These are phyloP conservation scores for Sugiyamaella sp. DNA, from an alignment of 1,139 yeast genomes.

Conservation along the genomic window DNA sequence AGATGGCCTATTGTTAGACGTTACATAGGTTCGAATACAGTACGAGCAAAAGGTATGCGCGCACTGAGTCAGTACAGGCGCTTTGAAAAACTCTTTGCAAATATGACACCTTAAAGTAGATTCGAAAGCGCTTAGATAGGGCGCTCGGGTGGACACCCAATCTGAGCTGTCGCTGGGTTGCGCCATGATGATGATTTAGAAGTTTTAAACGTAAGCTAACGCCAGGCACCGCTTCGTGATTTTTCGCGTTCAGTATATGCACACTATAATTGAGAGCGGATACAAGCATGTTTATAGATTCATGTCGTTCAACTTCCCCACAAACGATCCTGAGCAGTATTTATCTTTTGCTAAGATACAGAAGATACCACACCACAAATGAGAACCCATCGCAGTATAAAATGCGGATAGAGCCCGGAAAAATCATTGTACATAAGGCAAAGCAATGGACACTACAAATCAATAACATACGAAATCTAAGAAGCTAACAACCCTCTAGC, in stretches of 20 bases:
- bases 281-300: conserved; percentile 5
- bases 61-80: conserved; percentile 86
- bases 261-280: conserved; percentile 10
- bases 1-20: conserved; percentile 50
- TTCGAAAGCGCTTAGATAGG: conserved; percentile 65
- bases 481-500: no score
- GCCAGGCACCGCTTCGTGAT: conserved; percentile 13
- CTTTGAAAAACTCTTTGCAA: conserved; percentile 82
- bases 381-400: no score
- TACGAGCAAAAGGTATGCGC: conserved; percentile 90
- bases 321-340: no score
- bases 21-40: conserved; percentile 75
- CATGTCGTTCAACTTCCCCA: not conserved
- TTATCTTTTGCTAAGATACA: no score
- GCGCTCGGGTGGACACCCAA: conserved; percentile 58
- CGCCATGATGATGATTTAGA: conserved; percentile 14
- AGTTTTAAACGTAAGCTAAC: not conserved
- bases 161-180: conserved; percentile 70
- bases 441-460: not conserved
- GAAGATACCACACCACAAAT: no score
- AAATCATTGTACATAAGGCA: not conserved
- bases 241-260: conserved; percentile 15
- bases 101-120: conserved; percentile 79
- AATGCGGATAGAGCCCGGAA: not conserved
- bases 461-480: no score